A percentile compares a stretch with the other conserved stretches of the same genome.
Evolutionary conservation across 805 yeast genomes (phyloP).

Genomic region (Zygosaccharomyces kombuchaensis): DNA sequence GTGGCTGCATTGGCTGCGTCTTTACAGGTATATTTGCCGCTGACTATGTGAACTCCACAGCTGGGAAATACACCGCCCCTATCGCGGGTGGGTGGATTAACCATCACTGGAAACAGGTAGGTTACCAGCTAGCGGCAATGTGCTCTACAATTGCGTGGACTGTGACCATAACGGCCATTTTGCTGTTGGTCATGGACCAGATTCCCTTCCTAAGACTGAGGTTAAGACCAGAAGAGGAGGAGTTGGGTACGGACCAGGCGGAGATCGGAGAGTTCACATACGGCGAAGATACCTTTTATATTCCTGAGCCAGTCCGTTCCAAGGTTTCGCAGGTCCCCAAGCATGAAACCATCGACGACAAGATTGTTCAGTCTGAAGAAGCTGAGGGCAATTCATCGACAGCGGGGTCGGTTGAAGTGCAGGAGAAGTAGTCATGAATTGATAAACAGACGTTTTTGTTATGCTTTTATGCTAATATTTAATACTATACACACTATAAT

Average conservation of each 20-base stretch:
- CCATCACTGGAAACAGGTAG: conserved; percentile 76
- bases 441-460: not conserved
- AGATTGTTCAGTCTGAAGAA: conserved; percentile 20
- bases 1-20: conserved; percentile 80
- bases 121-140: conserved; percentile 81
- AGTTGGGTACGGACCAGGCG: conserved; percentile 79
- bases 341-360: conserved; percentile 35
- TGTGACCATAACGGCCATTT: conserved; percentile 62
- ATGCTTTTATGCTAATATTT: not conserved
- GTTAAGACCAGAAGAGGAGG: conserved; percentile 81
- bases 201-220: conserved; percentile 80
- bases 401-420: not conserved
- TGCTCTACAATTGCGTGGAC: conserved; percentile 72
- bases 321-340: conserved; percentile 33
- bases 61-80: conserved; percentile 51
- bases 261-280: conserved; percentile 89
- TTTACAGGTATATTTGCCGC: conserved; percentile 92
- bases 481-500: not conserved
- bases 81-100: conserved; percentile 87
- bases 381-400: conserved; percentile 5
- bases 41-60: conserved; percentile 79
- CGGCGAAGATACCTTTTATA: conserved; percentile 57
- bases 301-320: conserved; percentile 77
- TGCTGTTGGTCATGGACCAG: conserved; percentile 62
- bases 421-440: not conserved